Evolutionary conservation across 371 early-diverging fungal genomes (phyloP), one percentile per base, ranked within the genome.

Genomic region (Actinomortierella ambigua): DNA sequence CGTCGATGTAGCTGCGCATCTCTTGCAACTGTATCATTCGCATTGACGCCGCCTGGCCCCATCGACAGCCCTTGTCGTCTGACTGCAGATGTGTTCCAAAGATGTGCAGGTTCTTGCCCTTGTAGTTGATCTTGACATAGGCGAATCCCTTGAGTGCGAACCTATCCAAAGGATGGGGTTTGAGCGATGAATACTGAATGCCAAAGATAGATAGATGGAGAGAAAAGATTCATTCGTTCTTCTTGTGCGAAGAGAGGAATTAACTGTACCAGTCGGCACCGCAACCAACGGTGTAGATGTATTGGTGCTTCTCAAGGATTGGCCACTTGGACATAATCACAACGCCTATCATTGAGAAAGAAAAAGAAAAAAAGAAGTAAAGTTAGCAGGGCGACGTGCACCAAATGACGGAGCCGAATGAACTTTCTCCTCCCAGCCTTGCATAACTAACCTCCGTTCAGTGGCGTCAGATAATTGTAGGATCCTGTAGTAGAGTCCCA

Each of bases 181-280:
- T n/a, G n/a, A n/a, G n/a, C n/a, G n/a, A n/a, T n/a, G n/a, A n/a
- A n/a, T n/a, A n/a, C n/a, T n/a, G n/a, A n/a, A n/a, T n/a, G n/a
- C n/a, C n/a, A n/a, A n/a, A n/a, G n/a, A n/a, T n/a, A n/a, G n/a
- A n/a, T n/a, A n/a, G n/a, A n/a, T n/a, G n/a, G n/a, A n/a, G n/a
- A n/a, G n/a, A n/a, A n/a, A n/a, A n/a, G n/a, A n/a, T n/a, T n/a
- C n/a, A n/a, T n/a, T n/a, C n/a, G n/a, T n/a, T n/a, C n/a, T n/a
- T n/a, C n/a, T n/a, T n/a, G n/a, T n/a, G n/a, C n/a, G n/a, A n/a
- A n/a, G n/a, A n/a, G n/a, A n/a, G n/a, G n/a, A n/a, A n/a, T n/a
- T n/a, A n/a, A n/a, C n/a, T n/a, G n/a, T 69, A 69, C 64, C 71
- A 70, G 50, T 70, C 71, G 1, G 62, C 61, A 6, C 73, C 73